These are phyloP conservation scores for Erodium texanum DNA, from an alignment of 441 rosid genomes.

Conservation along the genomic window DNA sequence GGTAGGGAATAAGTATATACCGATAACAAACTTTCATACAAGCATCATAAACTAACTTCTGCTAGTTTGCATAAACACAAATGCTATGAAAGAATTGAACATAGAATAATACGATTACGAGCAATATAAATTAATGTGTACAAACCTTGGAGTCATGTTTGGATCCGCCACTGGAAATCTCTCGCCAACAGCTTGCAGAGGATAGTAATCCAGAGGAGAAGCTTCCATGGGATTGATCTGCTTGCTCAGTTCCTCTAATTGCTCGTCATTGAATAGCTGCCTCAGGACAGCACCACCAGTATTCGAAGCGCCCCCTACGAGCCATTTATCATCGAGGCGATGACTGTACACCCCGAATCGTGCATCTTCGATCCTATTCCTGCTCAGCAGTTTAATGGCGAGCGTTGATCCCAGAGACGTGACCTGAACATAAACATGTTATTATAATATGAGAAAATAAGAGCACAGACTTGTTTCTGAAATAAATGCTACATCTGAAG, in stretches of 20 bases:
- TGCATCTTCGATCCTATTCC: constrained; percentile 73
- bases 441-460: neutral
- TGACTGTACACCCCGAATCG: constrained; percentile 90
- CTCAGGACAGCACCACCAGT: constrained; percentile 92
- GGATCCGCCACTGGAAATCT: constrained; percentile 89
- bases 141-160: constrained; percentile 62
- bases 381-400: constrained; percentile 79
- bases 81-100: too few relatives aligned
- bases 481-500: too few relatives aligned
- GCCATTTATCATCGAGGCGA: constrained; percentile 90
- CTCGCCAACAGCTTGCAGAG: constrained; percentile 61
- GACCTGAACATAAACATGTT: constrained; percentile 37
- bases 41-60: too few relatives aligned
- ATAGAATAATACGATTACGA: too few relatives aligned
- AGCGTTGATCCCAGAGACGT: constrained; percentile 90
- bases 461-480: too few relatives aligned
- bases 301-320: constrained; percentile 98
- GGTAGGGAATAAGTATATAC: too few relatives aligned
- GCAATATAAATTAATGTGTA: neutral
- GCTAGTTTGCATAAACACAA: too few relatives aligned
- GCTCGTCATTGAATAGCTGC: constrained; percentile 62
- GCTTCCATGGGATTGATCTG: constrained; percentile 53
- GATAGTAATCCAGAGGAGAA: constrained; percentile 75
- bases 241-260: constrained; percentile 53
- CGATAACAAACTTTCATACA: too few relatives aligned